Conservation (phyloP, 129 eudicot genomes). For the Lactuca sativa region DNA sequence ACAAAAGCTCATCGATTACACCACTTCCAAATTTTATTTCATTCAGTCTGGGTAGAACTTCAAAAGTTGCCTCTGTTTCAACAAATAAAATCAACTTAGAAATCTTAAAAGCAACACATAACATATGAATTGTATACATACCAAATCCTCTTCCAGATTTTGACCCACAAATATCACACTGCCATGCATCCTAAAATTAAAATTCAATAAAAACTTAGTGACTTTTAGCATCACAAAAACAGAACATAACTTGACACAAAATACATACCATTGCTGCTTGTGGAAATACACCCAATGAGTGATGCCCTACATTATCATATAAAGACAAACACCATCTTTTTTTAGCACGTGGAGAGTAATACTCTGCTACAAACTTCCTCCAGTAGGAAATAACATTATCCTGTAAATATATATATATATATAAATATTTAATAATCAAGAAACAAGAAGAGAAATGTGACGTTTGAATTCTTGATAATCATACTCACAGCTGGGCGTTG, state of each 20-base stretch:
- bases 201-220: neutral
- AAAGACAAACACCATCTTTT: constrained; percentile 95
- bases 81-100: constrained; percentile 1
- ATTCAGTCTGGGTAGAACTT: constrained; percentile 90
- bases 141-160: constrained; percentile 99
- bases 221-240: neutral
- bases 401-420: constrained; percentile 30
- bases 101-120: constrained; percentile 3
- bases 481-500: constrained; percentile 87
- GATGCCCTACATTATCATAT: constrained; percentile 86
- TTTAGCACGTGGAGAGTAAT: constrained; percentile 96
- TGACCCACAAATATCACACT: constrained; percentile 96
- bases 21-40: constrained; percentile 95
- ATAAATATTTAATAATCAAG: neutral
- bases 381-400: constrained; percentile 88
- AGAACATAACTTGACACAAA: neutral
- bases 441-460: neutral
- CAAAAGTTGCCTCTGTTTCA: constrained; percentile 85
- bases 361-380: constrained; percentile 90
- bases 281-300: constrained; percentile 86
- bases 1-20: constrained; percentile 84
- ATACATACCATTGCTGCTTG: constrained; percentile 78
- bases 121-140: constrained; percentile 36
- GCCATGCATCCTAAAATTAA: constrained; percentile 85
- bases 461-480: constrained; percentile 1